These are phyloP conservation scores for Escallonia rubra DNA, from an alignment of 129 eudicot genomes.

Conservation along the genomic window DNA sequence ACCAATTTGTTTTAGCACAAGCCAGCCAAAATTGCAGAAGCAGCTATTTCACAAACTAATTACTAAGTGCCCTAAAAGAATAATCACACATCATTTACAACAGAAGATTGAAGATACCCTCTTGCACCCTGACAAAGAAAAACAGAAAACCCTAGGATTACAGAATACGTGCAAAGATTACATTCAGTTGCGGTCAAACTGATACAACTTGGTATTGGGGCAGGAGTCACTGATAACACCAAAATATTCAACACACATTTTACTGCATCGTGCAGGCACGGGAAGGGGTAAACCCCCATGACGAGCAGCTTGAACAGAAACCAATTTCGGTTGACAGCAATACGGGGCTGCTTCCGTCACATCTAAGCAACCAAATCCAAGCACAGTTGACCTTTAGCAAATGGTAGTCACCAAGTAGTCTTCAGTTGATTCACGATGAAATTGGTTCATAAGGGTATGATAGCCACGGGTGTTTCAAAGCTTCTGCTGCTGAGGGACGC, in stretches of 20 bases:
- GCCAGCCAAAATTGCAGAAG: constrained; percentile 17
- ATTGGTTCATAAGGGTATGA: constrained; percentile 97
- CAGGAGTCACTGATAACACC: constrained; percentile 1
- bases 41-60: constrained; percentile 33
- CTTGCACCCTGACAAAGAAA: constrained; percentile 11
- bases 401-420: constrained; percentile 6
- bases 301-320: neutral
- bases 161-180: constrained; percentile 21
- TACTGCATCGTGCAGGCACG: constrained; percentile 9
- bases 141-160: constrained; percentile 18
- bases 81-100: constrained; percentile 47
- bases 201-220: constrained; percentile 15
- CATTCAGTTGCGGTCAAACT: constrained; percentile 10
- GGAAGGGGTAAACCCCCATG: neutral
- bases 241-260: constrained; percentile 9
- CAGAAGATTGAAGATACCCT: constrained; percentile 14
- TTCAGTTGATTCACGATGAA: constrained; percentile 57
- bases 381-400: neutral
- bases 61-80: constrained; percentile 37
- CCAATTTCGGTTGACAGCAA: neutral
- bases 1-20: neutral
- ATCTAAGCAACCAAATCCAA: constrained; percentile 1
- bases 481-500: constrained; percentile 93
- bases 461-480: constrained; percentile 93
- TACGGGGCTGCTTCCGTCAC: neutral